Base-by-base conservation (phyloP, 208 protist genomes). In the Leishmania mexicana region DNA sequence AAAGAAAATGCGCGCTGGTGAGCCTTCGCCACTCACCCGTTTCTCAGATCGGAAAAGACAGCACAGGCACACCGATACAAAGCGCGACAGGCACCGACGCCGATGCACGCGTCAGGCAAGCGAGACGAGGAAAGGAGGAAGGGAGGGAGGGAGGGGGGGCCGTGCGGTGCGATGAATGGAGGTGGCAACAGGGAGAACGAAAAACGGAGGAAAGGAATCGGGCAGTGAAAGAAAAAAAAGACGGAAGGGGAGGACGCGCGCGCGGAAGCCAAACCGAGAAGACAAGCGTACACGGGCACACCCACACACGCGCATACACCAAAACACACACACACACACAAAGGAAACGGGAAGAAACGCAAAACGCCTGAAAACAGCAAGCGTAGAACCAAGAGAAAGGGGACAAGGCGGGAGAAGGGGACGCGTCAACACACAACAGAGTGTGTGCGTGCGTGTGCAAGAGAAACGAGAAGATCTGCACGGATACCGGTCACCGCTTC, bases 241-340 rank as follows among this genome's bases (percentile, higher is more conserved):
- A 79, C 4, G 70, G 10, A 54, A 17, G 45, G 28, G 3, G 57
- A 62, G 24, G 57, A 7, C 24, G 57, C 57, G 57, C 24, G 57
- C 28, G 28, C 67, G 45, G 42, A 54, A 76, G 70, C 45, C 31
- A 70, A 60, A 71, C n/a, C 49, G n/a, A 72, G 62, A n/a, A 78
- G 67, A 40, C 35, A 2, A 81, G 11, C 64, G 31, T 6, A 75
- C 49, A 53, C 58, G 42, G 64, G 15, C 31, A 45, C 42, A 45
- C 24, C 40, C 8, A 75, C 60, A 38, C 60, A 65, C 7, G 47
- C 73, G 31, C 73, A 51, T 28, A 60, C 73, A 77, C 73, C 11
- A 2, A 67, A 21, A 49, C 38, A 65, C 53, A 65, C n/a, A 64
- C 73, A n/a, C 51, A 60, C 8, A 62, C 53, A 24, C 28, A 65